phyloP scores from a whole-genome alignment of 805 yeast genomes.

The Metschnikowia orientalis region DNA sequence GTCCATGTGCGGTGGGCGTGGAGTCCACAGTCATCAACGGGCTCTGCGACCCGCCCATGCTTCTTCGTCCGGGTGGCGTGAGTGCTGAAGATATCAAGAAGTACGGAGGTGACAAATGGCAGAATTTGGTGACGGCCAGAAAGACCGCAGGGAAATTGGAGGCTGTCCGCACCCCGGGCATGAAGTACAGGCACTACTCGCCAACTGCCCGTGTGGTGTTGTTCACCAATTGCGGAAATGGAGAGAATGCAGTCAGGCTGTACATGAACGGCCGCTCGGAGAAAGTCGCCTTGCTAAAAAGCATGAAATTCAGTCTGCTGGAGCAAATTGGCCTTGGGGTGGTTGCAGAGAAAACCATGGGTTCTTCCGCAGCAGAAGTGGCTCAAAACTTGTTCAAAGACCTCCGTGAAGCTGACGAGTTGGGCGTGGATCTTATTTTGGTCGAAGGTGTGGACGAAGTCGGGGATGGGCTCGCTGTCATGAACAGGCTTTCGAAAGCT shows the following conservation, averaged over 20 bases:
- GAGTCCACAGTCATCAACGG: conserved; percentile 96
- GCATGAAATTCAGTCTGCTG: conserved; percentile 31
- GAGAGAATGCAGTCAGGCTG: conserved; percentile 29
- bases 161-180: conserved; percentile 88
- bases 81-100: conserved; percentile 67
- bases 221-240: conserved; percentile 49
- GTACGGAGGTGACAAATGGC: conserved; percentile 70
- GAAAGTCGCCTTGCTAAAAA: conserved; percentile 51
- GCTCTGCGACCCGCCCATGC: conserved; percentile 73
- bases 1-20: conserved; percentile 80
- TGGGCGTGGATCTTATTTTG: conserved; percentile 63
- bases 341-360: conserved; percentile 36
- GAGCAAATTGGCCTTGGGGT: conserved; percentile 15
- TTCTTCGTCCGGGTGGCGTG: conserved; percentile 92
- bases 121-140: conserved; percentile 56
- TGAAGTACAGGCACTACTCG: conserved; percentile 95
- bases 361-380: conserved; percentile 51
- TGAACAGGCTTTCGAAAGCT: conserved; percentile 87
- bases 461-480: conserved; percentile 86
- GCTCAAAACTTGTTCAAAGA: conserved; percentile 70
- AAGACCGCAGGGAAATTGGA: conserved; percentile 62
- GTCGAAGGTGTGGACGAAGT: conserved; percentile 78
- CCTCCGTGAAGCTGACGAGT: conserved; percentile 72
- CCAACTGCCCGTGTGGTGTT: conserved; percentile 81
- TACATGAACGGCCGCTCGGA: conserved; percentile 19